These are phyloP conservation scores for Suillus americanus DNA, from an alignment of 768 basidiomycete species.

Conservation along the genomic window DNA sequence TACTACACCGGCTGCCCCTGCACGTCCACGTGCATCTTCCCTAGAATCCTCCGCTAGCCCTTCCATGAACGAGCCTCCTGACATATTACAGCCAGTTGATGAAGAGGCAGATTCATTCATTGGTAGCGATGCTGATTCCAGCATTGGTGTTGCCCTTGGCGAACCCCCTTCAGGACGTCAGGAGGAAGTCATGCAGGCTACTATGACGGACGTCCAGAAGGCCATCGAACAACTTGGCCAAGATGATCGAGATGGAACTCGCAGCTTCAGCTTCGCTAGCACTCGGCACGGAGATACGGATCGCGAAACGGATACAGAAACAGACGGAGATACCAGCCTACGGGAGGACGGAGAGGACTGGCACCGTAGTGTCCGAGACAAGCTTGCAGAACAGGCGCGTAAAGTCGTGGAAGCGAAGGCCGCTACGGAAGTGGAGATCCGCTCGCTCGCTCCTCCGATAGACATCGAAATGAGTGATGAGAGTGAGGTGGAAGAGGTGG, in stretches of 20 bases:
- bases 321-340: conserved; percentile 50
- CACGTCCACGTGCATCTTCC: conserved; percentile 24
- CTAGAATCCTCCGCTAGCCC: conserved; percentile 24
- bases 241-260: conserved; percentile 53
- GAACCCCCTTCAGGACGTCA: conserved; percentile 25
- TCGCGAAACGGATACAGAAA: conserved; percentile 47
- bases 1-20: conserved; percentile 61
- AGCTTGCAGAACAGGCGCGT: conserved; percentile 69
- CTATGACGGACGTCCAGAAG: conserved; percentile 86
- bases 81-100: conserved; percentile 41
- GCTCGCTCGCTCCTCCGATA: conserved; percentile 57
- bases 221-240: conserved; percentile 85
- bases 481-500: conserved; percentile 67
- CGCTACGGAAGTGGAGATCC: conserved; percentile 45
- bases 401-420: conserved; percentile 49
- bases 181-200: conserved; percentile 77
- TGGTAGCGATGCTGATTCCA: conserved; percentile 22
- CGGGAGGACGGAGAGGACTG: conserved; percentile 51
- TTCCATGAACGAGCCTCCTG: conserved; percentile 19
- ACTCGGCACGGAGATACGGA: conserved; percentile 54
- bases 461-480: conserved; percentile 78
- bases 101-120: conserved; percentile 45
- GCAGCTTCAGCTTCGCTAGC: conserved; percentile 79
- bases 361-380: conserved; percentile 64
- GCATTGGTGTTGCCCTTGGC: conserved; percentile 26